These are phyloP conservation scores for Ceratonia siliqua DNA, from an alignment of 306 rosid genomes.

Conservation along the genomic window DNA sequence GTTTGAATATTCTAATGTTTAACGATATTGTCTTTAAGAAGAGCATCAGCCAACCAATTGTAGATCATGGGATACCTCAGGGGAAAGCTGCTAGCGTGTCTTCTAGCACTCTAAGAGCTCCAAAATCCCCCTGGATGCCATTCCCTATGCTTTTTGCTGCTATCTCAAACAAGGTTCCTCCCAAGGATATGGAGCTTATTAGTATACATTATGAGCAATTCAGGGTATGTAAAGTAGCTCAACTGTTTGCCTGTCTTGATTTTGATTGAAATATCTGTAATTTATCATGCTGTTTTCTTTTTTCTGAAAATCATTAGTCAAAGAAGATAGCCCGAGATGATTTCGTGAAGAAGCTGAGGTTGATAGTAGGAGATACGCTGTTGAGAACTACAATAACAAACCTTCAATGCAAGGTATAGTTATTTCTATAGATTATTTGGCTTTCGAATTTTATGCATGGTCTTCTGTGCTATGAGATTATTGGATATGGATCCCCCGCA, in stretches of 20 bases:
- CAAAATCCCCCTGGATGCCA: slow-evolving; percentile 92
- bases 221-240: slow-evolving; percentile 53
- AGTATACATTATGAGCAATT: slow-evolving; percentile 54
- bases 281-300: background rate
- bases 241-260: background rate
- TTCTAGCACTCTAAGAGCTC: slow-evolving; percentile 49
- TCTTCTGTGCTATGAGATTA: background rate
- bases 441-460: background rate
- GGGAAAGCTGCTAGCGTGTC: slow-evolving; percentile 44
- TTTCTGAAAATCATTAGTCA: slow-evolving; percentile 43
- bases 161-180: slow-evolving; percentile 54
- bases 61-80: slow-evolving; percentile 39
- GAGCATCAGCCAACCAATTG: slow-evolving; percentile 27
- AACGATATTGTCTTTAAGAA: slow-evolving; percentile 23
- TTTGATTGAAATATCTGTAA: slow-evolving; percentile 10
- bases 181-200: slow-evolving; percentile 55
- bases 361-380: slow-evolving; percentile 67
- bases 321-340: slow-evolving; percentile 68
- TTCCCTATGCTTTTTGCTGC: slow-evolving; percentile 79
- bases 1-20: slow-evolving; percentile 9
- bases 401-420: slow-evolving; percentile 72
- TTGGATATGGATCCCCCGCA: background rate
- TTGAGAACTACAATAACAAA: slow-evolving; percentile 62
- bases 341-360: slow-evolving; percentile 66
- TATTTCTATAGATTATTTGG: background rate